Evolutionary conservation across 2,329 filamentous ascomycete species (phyloP).

Genomic region (Trichoderma sp.): DNA sequence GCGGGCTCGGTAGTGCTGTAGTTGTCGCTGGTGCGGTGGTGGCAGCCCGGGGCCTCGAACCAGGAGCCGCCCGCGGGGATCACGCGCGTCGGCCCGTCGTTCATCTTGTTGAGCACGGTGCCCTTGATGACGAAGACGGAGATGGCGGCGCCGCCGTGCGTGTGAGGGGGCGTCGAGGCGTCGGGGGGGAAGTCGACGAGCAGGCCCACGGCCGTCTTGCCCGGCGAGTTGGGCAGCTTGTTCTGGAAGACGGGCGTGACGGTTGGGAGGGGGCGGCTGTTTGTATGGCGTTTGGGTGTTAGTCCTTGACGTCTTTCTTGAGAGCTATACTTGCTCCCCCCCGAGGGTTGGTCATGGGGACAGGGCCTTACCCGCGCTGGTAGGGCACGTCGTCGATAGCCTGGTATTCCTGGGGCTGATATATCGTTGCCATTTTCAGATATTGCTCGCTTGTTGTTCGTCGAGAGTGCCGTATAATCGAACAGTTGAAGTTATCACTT

Average conservation of each 20-base stretch:
- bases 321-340: too few relatives aligned
- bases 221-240: conserved; percentile 32
- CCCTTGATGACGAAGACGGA: conserved; percentile 31
- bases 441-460: background rate
- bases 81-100: conserved; percentile 31
- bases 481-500: background rate
- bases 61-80: conserved; percentile 32
- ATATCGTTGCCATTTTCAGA: background rate
- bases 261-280: conserved; percentile 18
- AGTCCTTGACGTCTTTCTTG: background rate
- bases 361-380: conserved; percentile 9
- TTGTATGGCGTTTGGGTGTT: background rate
- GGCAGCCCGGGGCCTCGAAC: conserved; percentile 34
- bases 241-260: conserved; percentile 31
- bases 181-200: conserved; percentile 32
- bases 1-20: conserved; percentile 29
- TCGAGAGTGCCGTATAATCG: background rate
- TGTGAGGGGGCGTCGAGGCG: conserved; percentile 32
- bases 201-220: conserved; percentile 33
- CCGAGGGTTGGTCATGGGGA: background rate
- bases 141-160: conserved; percentile 33
- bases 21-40: conserved; percentile 33
- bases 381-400: conserved; percentile 20
- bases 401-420: conserved; percentile 7
- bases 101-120: conserved; percentile 35